These are phyloP conservation scores for Pestalotiopsis sp. DNA, from an alignment of 2,329 filamentous ascomycete species.

Conservation along the genomic window DNA sequence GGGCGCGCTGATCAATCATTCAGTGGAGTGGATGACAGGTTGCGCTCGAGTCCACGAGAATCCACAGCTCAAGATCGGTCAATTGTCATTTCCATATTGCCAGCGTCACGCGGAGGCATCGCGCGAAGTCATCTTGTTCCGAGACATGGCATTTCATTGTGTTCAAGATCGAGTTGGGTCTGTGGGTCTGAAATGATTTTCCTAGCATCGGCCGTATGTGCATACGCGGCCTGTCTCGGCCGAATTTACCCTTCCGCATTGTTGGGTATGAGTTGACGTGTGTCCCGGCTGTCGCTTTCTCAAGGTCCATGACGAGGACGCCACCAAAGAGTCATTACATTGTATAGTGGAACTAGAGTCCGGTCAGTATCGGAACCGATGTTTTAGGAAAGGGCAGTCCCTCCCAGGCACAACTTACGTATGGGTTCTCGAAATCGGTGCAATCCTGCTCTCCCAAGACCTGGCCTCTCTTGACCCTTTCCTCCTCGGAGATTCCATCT, in stretches of 20 bases:
- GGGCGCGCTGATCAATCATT: background rate
- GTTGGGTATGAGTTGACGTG: background rate
- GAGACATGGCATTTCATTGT: background rate
- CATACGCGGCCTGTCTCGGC: background rate
- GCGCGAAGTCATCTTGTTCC: background rate
- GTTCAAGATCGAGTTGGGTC: background rate
- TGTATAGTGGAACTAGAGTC: conserved; percentile 14
- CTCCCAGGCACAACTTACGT: conserved; percentile 28
- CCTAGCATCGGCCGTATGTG: background rate
- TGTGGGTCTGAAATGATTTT: background rate
- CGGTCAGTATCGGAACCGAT: background rate
- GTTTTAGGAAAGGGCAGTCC: background rate
- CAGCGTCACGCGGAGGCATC: background rate
- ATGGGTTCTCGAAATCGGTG: conserved; percentile 41
- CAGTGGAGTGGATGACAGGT: background rate
- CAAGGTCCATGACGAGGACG: background rate
- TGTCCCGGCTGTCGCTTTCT: background rate
- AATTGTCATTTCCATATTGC: background rate
- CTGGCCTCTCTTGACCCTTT: conserved; percentile 32
- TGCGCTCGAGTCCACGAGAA: background rate
- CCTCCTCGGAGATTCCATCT: conserved; percentile 36
- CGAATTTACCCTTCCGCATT: background rate
- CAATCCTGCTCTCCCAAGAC: conserved; percentile 38
- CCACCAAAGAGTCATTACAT: conserved; percentile 4
- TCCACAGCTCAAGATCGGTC: background rate